Evolutionary conservation across 2,329 filamentous ascomycete genomes (phyloP).

Genomic region (Incumbomyces delicatus): DNA sequence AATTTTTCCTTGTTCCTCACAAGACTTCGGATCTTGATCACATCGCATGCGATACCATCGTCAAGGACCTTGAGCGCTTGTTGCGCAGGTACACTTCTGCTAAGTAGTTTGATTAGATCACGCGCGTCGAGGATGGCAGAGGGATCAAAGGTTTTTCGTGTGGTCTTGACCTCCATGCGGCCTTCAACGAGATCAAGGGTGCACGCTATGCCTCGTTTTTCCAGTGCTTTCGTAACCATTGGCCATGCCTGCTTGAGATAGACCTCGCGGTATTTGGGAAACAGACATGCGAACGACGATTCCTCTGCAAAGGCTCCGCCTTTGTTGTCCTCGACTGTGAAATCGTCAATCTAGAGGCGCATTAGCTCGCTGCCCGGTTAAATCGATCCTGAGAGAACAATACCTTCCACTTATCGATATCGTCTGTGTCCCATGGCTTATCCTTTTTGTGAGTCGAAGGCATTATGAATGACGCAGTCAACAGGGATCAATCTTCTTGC

Average conservation of each 20-base stretch:
- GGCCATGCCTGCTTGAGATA: constrained; percentile 93
- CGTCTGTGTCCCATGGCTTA: constrained; percentile 92
- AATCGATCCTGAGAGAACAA: no score
- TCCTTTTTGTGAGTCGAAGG: constrained; percentile 82
- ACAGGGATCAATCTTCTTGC: constrained; percentile 9
- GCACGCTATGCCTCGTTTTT: constrained; percentile 80
- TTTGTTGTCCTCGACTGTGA: constrained; percentile 74
- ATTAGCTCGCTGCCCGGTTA: neutral
- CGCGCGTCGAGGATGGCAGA: constrained; percentile 87
- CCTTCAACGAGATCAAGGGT: constrained; percentile 91
- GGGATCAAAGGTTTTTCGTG: constrained; percentile 81
- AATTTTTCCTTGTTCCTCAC: constrained; percentile 93
- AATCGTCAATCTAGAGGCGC: constrained; percentile 56
- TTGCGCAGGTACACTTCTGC: constrained; percentile 81
- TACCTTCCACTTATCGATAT: constrained; percentile 93
- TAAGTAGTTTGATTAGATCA: constrained; percentile 86
- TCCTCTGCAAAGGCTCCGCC: constrained; percentile 86
- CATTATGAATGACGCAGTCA: constrained; percentile 44
- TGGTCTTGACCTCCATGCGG: constrained; percentile 94
- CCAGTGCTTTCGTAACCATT: constrained; percentile 73
- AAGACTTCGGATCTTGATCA: constrained; percentile 88
- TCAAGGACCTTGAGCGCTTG: constrained; percentile 92
- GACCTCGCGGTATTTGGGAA: constrained; percentile 92
- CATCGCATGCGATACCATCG: constrained; percentile 82
- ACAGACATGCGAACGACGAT: constrained; percentile 72